Base-by-base conservation (phyloP, 1,139 yeast species). In the Lodderomyces theae region DNA sequence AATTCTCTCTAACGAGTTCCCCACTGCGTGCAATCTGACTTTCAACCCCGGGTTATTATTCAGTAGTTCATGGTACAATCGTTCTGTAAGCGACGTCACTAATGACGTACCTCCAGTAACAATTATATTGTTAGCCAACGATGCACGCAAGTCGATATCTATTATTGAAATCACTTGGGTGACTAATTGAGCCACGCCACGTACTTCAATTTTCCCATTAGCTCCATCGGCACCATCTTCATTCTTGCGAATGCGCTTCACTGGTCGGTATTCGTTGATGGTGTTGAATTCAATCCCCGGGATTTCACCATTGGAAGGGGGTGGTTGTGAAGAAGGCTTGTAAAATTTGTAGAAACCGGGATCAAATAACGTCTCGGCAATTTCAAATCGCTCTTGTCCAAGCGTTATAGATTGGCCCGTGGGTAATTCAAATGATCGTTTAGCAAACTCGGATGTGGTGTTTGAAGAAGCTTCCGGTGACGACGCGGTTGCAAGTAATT, bases 91-190 rank as follows among this genome's bases (percentile, higher is more conserved):
- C 8, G 95, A 96, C 13, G 95, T 95, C n/a, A 88, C 71, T 45
- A 89, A 71, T 5, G 96, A 83, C 0, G 86, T 72, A 1, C 97
- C 92, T 11, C 99, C 99, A 0, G 96, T 89, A 25, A 92, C 73
- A 24, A 94, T 87, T 42, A 94, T 85, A 56, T 92, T 92, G 61
- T 90, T 94, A 1, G 97, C 96, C 28, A 90, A 72, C 39, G 89
- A 85, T 1, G 97, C 87, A 42, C 97, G 75, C 46, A 90, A 74
- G 63, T 92, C 99, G 22, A 90, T 92, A 60, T 92, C 98, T 25
- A 82, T 76, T 18, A 76, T 68, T 22, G 79, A 80, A 52, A 92
- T 70, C 4, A 90, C 79, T 40, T 82, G 80, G 23, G 86, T 74
- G 23, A 89, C 79, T 47, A 92, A 68, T 47, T 80, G 83, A 0